Evolutionary conservation across 805 yeast genomes (phyloP).

Genomic region (Kazachstania viticola): DNA sequence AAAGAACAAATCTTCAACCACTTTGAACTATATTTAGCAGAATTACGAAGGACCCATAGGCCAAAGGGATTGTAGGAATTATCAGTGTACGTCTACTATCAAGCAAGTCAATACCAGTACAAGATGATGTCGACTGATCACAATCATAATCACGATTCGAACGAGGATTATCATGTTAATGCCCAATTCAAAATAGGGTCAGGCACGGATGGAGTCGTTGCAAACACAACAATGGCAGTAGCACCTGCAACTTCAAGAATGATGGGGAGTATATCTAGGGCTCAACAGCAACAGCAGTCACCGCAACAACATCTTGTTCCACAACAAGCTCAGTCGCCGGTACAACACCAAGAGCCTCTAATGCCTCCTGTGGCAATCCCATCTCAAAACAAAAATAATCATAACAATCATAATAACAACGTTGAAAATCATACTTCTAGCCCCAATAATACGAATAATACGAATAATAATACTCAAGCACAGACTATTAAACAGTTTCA

Average conservation of each 20-base stretch:
- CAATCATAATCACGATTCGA: background rate
- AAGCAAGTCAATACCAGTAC: no score
- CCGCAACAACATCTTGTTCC: background rate
- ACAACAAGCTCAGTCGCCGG: background rate
- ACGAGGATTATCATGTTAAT: slow-evolving; percentile 19
- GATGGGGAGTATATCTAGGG: slow-evolving; percentile 16
- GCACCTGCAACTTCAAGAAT: slow-evolving; percentile 27
- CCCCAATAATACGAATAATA: slow-evolving; percentile 3
- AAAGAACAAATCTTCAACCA: no score
- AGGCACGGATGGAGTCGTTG: background rate
- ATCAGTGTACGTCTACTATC: no score
- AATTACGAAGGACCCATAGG: no score
- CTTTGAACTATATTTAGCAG: no score
- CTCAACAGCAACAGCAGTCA: slow-evolving; percentile 1
- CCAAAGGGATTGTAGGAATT: no score
- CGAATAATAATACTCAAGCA: slow-evolving; percentile 2
- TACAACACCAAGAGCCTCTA: slow-evolving; percentile 9
- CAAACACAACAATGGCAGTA: slow-evolving; percentile 6
- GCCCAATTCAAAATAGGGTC: slow-evolving; percentile 22
- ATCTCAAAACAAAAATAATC: slow-evolving; percentile 5
- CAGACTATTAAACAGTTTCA: slow-evolving; percentile 38
- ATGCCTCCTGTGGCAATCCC: slow-evolving; percentile 17
- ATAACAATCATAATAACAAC: slow-evolving; percentile 11
- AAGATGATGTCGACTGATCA: background rate
- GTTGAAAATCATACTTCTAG: background rate